Base-by-base conservation (phyloP, 176 grass and related monocot species). In the Raddia distichophylla region DNA sequence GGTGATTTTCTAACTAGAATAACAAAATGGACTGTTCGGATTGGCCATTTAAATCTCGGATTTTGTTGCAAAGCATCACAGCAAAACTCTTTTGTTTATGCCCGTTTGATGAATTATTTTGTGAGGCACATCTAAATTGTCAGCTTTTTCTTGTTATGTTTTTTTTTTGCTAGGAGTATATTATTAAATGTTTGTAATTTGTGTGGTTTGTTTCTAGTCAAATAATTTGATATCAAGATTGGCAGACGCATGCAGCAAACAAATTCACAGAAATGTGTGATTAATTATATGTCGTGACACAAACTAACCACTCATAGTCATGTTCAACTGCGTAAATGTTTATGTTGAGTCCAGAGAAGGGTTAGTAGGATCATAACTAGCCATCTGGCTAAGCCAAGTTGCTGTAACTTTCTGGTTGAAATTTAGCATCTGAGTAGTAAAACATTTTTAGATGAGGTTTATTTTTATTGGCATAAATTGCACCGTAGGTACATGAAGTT, bases 81-180 rank as follows among this genome's bases (percentile, higher is more conserved):
- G 37, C 37, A 40, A 40, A 40, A 40, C 37, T 40, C 37, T 63
- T 34, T 15, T 64, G 16, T n/a, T 48, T 37, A 16, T 44, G 37
- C 37, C 60, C 9, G 34, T 64, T 58, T 0, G 13, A 73, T 67
- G 22, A 68, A 6, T 73, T 73, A 54, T 79, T 85, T 48, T 48
- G 12, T 33, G 57, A 64, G 34, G 10, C 48, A 73, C 17, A 12
- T 63, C 57, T 19, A 51, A 56, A 58, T 35, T 13, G 16, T 50
- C 40, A 16, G 37, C 0, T 5, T 6, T 74, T 48, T 2, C 11
- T 59, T 57, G 19, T 64, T 59, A 43, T 43, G 48, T 3, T 81
- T 14, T 71, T 33, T 60, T 69, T 82, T 69, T 69, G 17, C 13
- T 58, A 58, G n/a, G 47, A 74, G 45, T 18, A 76, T 46, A 76